Evolutionary conservation across 495 filamentous ascomycete species (phyloP), one percentile per base, ranked within the genome.

Genomic region (Elaphomyces granulatus): DNA sequence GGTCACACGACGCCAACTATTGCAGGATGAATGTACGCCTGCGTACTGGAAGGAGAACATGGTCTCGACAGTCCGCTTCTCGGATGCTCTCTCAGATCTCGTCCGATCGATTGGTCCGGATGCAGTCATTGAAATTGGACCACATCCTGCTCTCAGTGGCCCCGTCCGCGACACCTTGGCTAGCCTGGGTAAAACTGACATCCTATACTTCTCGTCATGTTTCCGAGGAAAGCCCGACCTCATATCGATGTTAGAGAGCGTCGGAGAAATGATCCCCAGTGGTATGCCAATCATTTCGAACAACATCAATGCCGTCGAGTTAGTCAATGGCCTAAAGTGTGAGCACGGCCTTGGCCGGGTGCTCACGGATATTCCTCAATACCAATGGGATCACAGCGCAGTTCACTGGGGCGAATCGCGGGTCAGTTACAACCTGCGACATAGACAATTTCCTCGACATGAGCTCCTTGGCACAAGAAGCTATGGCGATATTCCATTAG

Each of bases 71-170:
- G 60, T 64, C 12, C 45, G 46, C 0, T 64, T 64, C 34, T 23
- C 41, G 1, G 38, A 49, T 6, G 63, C 58, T 3, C 20, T 56
- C 2, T 14, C 19, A 16, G 36, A 37, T 9, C 31, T 47, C 7
- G 21, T 49, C 14, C 15, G 40, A 19, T 28, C 36, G 16, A 15
- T 15, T n/a, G 48, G 56, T 32, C 15, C 20, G 1, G 38, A 45
- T 41, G 45, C 54, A 36, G 59, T 70, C 3, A 10, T 78, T 16
- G 73, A 77, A 43, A 51, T 76, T 31, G 74, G 75, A 0, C 75
- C 76, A 3, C 74, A 78, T 42, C 52, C 60, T 2, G 68, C 73
- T 3, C 56, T 80, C 2, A 58, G 66, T 23, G 71, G 73, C 0
- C 73, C 75, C 9, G 49, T 78, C 15, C 63, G 63, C 46, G 64